A percentile compares a stretch with the other conserved stretches of the same genome.
Evolutionary conservation across 2,329 filamentous ascomycete species (phyloP).

Genomic region (Aspergillus phoenicis): DNA sequence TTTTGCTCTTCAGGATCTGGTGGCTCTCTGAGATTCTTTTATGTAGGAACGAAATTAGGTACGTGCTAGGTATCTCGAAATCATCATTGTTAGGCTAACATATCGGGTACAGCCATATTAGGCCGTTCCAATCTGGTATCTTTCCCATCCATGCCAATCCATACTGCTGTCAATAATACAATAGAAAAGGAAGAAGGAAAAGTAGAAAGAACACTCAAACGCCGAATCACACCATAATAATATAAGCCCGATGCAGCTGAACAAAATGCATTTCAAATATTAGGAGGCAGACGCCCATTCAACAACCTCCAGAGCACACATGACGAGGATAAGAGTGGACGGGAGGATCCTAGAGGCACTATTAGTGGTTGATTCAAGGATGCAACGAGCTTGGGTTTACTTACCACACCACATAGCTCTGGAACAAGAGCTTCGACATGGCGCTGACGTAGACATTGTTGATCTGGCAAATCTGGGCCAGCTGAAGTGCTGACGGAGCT

Average conservation of each 20-base stretch:
- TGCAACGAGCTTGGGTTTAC: conserved; percentile 28
- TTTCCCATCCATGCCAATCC: background rate
- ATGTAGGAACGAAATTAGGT: background rate
- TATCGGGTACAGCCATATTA: background rate
- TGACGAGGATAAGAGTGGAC: conserved; percentile 85
- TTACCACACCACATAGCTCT: conserved; percentile 94
- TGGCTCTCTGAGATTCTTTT: background rate
- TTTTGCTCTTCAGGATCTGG: no score
- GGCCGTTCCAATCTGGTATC: conserved; percentile 4
- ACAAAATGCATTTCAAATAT: background rate
- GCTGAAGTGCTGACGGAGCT: conserved; percentile 87
- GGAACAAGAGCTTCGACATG: conserved; percentile 90
- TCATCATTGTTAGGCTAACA: conserved; percentile 2
- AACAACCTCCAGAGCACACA: conserved; percentile 88
- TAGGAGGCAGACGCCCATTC: conserved; percentile 68
- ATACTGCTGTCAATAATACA: background rate
- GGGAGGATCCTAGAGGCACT: conserved; percentile 73
- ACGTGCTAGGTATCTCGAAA: background rate
- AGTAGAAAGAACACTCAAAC: background rate
- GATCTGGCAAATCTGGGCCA: conserved; percentile 98
- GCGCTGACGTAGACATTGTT: conserved; percentile 94
- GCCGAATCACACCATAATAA: background rate
- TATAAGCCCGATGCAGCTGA: background rate
- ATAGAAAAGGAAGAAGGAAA: background rate
- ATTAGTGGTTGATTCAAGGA: conserved; percentile 14